phyloP scores from a whole-genome alignment of 2,329 filamentous ascomycete genomes.

The Ophiostoma fasciatum region DNA sequence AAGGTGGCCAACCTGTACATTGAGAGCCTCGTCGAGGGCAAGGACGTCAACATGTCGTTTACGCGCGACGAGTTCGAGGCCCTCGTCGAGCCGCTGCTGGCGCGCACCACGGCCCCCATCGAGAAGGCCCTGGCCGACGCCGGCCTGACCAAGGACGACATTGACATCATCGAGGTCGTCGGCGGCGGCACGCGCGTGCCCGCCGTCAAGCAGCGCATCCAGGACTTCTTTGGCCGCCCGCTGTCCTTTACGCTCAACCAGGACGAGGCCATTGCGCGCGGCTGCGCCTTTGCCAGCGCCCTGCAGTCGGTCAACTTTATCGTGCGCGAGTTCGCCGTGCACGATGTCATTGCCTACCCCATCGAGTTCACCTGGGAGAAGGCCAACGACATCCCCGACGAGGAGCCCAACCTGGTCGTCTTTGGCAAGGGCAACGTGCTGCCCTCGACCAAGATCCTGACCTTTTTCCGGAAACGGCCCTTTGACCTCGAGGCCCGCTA shows the following conservation, averaged over 20 bases:
- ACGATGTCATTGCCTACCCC: conserved; percentile 95
- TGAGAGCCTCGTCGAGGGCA: conserved; percentile 96
- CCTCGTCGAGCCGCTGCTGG: conserved; percentile 71
- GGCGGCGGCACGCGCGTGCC: conserved; percentile 92
- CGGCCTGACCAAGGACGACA: conserved; percentile 79
- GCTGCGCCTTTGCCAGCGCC: conserved; percentile 93
- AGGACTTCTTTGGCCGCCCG: conserved; percentile 79
- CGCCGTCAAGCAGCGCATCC: conserved; percentile 76
- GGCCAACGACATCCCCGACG: conserved; percentile 92
- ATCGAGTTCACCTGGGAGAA: conserved; percentile 99
- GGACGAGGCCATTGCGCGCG: conserved; percentile 90
- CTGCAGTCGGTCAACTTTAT: conserved; percentile 96
- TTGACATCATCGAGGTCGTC: conserved; percentile 84
- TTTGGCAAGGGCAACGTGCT: conserved; percentile 96
- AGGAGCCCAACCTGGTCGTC: conserved; percentile 92
- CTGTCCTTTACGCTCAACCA: conserved; percentile 97
- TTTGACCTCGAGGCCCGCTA: conserved; percentile 96
- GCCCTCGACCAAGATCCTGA: conserved; percentile 97
- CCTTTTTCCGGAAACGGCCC: conserved; percentile 95
- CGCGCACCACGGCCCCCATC: conserved; percentile 56
- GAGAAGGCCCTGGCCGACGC: conserved; percentile 92
- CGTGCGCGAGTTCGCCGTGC: conserved; percentile 92
- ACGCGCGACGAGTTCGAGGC: conserved; percentile 91
- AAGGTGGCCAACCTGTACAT: conserved; percentile 86
- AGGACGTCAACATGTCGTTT: conserved; percentile 78